Percentiles rank a stretch among this genome's conserved stretches.
These are phyloP conservation scores for Rachicladosporium sp. DNA, from an alignment of 2,329 filamentous ascomycete genomes.

Conservation along the genomic window DNA sequence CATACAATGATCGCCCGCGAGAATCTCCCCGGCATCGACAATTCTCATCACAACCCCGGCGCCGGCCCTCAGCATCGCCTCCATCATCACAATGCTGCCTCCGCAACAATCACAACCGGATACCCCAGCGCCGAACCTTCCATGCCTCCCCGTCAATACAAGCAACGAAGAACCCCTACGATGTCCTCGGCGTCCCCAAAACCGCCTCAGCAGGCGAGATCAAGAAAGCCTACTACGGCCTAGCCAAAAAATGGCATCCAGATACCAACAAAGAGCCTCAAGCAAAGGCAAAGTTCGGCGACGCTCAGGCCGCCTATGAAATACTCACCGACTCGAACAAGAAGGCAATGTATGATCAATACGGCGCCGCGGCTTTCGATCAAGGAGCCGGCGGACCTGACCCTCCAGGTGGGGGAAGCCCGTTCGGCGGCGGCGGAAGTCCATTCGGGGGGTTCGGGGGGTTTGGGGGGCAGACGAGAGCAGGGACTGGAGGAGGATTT, in stretches of 20 bases:
- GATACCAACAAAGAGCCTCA: slow-evolving; percentile 91
- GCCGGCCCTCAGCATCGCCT: slow-evolving; percentile 6
- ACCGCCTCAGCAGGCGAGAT: slow-evolving; percentile 74
- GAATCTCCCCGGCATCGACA: slow-evolving; percentile 7
- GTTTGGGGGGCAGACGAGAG: slow-evolving; percentile 22
- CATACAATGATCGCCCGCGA: slow-evolving; percentile 2
- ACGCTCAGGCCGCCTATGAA: slow-evolving; percentile 90
- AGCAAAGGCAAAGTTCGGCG: slow-evolving; percentile 91
- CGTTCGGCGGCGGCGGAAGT: slow-evolving; percentile 42
- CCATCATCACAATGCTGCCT: slow-evolving; percentile 7
- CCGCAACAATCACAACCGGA: too few relatives aligned
- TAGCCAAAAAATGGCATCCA: slow-evolving; percentile 95
- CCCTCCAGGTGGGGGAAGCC: slow-evolving; percentile 49
- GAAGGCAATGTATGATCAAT: slow-evolving; percentile 82
- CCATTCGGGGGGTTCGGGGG: slow-evolving; percentile 32
- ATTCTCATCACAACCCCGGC: slow-evolving; percentile 7
- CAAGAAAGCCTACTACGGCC: slow-evolving; percentile 95
- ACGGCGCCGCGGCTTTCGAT: slow-evolving; percentile 66
- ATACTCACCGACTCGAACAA: slow-evolving; percentile 86
- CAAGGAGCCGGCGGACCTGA: slow-evolving; percentile 46
- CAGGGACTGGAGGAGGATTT: slow-evolving; percentile 43
- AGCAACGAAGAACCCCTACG: slow-evolving; percentile 67
- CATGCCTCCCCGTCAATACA: slow-evolving; percentile 45
- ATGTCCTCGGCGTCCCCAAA: slow-evolving; percentile 71
- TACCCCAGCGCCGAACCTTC: slow-evolving; percentile 29